Base-by-base conservation (phyloP, 805 yeast species). In the Candida silvicultrix region DNA sequence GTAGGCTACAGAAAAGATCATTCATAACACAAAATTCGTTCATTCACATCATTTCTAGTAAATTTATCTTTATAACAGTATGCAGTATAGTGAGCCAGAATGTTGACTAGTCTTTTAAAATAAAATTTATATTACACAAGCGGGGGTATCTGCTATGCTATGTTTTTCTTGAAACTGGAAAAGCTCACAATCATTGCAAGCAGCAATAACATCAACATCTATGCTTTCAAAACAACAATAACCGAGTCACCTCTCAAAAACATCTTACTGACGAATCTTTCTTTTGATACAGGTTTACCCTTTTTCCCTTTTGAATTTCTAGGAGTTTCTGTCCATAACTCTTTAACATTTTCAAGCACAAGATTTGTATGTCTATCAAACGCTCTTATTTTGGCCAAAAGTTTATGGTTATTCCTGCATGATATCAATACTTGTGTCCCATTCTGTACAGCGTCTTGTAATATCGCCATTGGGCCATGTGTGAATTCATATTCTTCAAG, bases 181-280 rank as follows among this genome's bases (percentile, higher is more conserved):
- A n/a, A n/a, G n/a, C n/a, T n/a, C n/a, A n/a, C n/a, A n/a, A n/a
- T n/a, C n/a, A n/a, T n/a, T n/a, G n/a, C n/a, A n/a, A n/a, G n/a
- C n/a, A n/a, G n/a, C n/a, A n/a, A n/a, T n/a, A n/a, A n/a, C n/a
- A n/a, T n/a, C 25, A 9, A 8, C 10, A 32, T 15, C 19, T 16
- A 35, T 20, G 75, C 73, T 48, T 79, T 81, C 54, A 87, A 71
- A 8, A 94, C 81, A 29, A 94, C 82, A 46, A 94, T 86, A 19
- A 94, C 96, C 0, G 96, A 86, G 65, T 94, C 99, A 2, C 99
- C 99, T 66, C 99, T 76, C 36, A 94, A 70, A 59, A 94, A 94
- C 78, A 94, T 72, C 66, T 94, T 94, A 48, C 89, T 79, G 4
- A 92, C 80, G 61, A 88, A 94, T 56, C 98, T 70, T 58, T 86